Evolutionary conservation across 192 early-diverging fungal species (phyloP), one percentile per base, ranked within the genome.

Genomic region (Coemansia sp.): DNA sequence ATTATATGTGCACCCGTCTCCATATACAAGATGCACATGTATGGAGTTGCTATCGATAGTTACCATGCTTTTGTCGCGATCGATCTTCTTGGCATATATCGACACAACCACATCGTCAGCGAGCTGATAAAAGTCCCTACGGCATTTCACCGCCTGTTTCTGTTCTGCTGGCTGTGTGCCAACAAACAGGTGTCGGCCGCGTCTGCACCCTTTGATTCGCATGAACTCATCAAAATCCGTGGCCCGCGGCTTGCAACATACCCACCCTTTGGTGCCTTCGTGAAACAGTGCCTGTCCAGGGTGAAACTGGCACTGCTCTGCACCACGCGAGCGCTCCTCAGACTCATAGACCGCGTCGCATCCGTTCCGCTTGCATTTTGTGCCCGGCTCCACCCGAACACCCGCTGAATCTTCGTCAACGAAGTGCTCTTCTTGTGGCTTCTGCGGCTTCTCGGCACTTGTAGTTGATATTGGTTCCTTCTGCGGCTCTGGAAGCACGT

Each of bases 221-320:
- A 98, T 79, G 62, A 99, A 98, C 76, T 97, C 95, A 31, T 99
- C 97, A 86, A 98, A 99, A 76, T 98, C 97, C 18, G 97, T 86
- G 2, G 95, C 96, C 62, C 93, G 90, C 34, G 94, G 87, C 56
- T 90, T 83, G 78, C 97, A 99, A 82, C 97, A 99, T 31, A 88
- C 88, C 92, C 92, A 98, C 23, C 96, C 96, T 85, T 98, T 98
- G 82, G 89, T 92, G 16, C 97, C 97, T 73, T 98, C 97, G 71
- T 98, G 97, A 83, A 99, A 99, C 31, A 99, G 81, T 7, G 95
- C 92, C 14, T 69, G 69, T 16, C 97, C 97, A 10, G 90, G 83
- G 74, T 99, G 97, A 83, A 93, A 94, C 52, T 83, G 69, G 75
- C 97, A 98, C 63, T 69, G 60, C 12, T 51, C 66, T 3, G 58